Evolutionary conservation across 495 filamentous ascomycete species (phyloP).

Genomic region (Talaromyces ruber): DNA sequence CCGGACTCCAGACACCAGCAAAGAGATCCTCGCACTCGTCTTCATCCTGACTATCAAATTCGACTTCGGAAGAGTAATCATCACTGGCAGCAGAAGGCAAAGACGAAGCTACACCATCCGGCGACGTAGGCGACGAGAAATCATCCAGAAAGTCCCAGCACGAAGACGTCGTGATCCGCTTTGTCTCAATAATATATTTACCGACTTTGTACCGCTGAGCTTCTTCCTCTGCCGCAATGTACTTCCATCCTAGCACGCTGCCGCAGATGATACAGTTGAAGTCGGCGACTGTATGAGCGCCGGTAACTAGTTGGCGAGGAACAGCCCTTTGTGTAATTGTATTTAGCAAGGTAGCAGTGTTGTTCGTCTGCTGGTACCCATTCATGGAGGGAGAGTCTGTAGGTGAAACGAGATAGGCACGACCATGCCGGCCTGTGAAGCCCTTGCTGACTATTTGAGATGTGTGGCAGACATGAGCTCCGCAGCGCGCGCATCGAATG

Average conservation of each 20-base stretch:
- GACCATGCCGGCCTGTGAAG: conserved; percentile 89
- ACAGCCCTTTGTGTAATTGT: conserved; percentile 55
- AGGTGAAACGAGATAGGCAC: conserved; percentile 73
- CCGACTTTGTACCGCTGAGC: conserved; percentile 87
- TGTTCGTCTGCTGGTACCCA: background rate
- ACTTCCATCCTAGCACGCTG: conserved; percentile 84
- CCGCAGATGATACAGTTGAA: conserved; percentile 53
- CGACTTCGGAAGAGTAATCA: conserved; percentile 21
- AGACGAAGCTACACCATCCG: background rate
- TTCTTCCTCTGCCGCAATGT: conserved; percentile 73
- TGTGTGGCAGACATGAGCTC: conserved; percentile 64
- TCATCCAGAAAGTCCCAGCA: conserved; percentile 55
- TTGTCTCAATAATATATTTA: conserved; percentile 91
- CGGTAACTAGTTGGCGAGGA: conserved; percentile 69
- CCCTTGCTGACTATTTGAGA: conserved; percentile 83
- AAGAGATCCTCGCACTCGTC: conserved; percentile 95
- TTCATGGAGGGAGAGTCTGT: background rate
- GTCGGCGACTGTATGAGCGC: conserved; percentile 54
- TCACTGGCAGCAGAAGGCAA: background rate
- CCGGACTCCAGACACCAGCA: conserved; percentile 73
- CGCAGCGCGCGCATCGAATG: conserved; percentile 67
- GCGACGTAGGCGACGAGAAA: background rate
- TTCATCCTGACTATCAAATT: conserved; percentile 88
- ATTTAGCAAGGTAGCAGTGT: conserved; percentile 34
- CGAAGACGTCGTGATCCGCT: conserved; percentile 54